A percentile compares a stretch with the other conserved stretches of the same genome.
Evolutionary conservation across 2,329 filamentous ascomycete species (phyloP).

Genomic region (Samsoniella hepiali): DNA sequence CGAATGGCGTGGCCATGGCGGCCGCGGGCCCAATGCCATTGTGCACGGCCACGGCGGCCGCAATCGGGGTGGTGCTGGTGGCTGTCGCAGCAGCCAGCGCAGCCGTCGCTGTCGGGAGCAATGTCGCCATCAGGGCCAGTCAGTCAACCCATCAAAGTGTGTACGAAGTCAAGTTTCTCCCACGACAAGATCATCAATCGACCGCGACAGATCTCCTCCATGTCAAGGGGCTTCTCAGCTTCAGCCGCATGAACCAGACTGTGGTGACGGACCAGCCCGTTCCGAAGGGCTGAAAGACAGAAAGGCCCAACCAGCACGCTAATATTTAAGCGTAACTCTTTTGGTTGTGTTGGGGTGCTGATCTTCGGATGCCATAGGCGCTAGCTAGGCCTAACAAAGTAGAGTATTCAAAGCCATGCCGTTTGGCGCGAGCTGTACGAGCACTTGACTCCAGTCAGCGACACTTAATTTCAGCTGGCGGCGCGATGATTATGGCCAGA

Average conservation of each 20-base stretch:
- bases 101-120: not conserved
- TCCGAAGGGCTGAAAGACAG: not conserved
- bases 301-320: not conserved
- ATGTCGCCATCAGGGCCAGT: not conserved
- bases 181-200: too few species aligned
- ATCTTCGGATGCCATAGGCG: not conserved
- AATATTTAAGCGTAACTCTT: constrained; percentile 1
- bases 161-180: not conserved
- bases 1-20: constrained; percentile 17
- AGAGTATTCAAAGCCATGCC: not conserved
- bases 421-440: not conserved
- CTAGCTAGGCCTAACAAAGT: not conserved
- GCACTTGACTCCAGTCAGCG: not conserved
- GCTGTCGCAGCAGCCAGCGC: not conserved
- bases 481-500: not conserved
- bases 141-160: not conserved
- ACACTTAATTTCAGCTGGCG: not conserved
- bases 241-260: not conserved
- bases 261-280: not conserved
- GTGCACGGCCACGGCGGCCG: not conserved
- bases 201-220: not conserved
- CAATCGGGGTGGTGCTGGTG: not conserved
- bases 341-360: not conserved
- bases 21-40: constrained; percentile 12
- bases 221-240: not conserved